Percentiles rank a stretch among this genome's conserved stretches.
phyloP scores from a whole-genome alignment of 2,329 filamentous ascomycete species.

The Colletotrichum tofieldiae region DNA sequence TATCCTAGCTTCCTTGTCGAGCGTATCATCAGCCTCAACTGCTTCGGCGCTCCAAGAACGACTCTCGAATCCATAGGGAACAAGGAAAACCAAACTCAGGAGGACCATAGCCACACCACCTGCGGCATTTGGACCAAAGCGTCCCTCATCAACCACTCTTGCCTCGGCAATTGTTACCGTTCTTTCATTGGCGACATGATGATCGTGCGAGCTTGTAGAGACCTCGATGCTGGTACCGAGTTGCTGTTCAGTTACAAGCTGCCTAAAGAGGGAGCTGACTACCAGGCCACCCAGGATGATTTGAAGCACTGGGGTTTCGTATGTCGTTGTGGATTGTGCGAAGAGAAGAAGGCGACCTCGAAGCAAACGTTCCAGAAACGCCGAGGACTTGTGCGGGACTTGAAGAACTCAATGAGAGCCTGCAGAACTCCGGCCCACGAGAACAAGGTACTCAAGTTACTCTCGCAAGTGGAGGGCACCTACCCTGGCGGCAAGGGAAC shows the following conservation, averaged over 20 bases:
- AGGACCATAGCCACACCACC: slow-evolving; percentile 44
- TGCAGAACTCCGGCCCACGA: slow-evolving; percentile 12
- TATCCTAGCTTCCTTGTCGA: slow-evolving; percentile 61
- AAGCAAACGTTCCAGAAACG: slow-evolving; percentile 41
- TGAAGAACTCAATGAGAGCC: background rate
- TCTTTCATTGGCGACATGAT: slow-evolving; percentile 70
- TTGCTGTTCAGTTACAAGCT: slow-evolving; percentile 58
- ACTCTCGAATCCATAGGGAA: background rate
- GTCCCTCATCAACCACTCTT: slow-evolving; percentile 69
- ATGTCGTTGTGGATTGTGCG: slow-evolving; percentile 60
- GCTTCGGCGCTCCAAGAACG: slow-evolving; percentile 55
- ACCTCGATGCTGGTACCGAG: slow-evolving; percentile 62
- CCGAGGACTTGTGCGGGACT: slow-evolving; percentile 11
- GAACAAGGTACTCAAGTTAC: slow-evolving; percentile 32
- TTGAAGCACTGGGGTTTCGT: slow-evolving; percentile 58
- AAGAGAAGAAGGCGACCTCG: slow-evolving; percentile 46
- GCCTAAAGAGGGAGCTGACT: slow-evolving; percentile 44
- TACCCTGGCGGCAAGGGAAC: slow-evolving; percentile 21
- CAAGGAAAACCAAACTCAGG: background rate
- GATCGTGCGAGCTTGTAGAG: slow-evolving; percentile 62
- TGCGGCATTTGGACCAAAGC: slow-evolving; percentile 64
- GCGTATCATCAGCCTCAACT: slow-evolving; percentile 59
- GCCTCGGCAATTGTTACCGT: slow-evolving; percentile 61
- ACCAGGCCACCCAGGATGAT: slow-evolving; percentile 51
- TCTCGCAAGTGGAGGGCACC: slow-evolving; percentile 48